Evolutionary conservation across 1,284 basidiomycete species (phyloP), one percentile per base, ranked within the genome.

Genomic region (Mycena citricolor): DNA sequence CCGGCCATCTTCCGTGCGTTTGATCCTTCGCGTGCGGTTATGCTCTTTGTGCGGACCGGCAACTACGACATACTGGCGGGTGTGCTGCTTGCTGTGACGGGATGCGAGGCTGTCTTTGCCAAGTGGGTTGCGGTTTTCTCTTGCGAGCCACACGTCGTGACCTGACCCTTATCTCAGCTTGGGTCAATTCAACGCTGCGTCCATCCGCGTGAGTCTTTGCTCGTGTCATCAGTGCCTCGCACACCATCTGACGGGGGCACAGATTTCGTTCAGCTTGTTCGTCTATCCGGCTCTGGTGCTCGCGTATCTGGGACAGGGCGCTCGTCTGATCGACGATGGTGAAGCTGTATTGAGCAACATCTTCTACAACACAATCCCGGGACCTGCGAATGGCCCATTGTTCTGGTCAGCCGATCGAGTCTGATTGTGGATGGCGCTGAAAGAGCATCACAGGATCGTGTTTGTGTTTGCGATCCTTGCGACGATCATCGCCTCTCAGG

Each of bases 261-360:
- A 75, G 75, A 61, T 72, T 22, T 81, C 71, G 0, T 85, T 86
- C 54, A 57, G 63, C 13, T 55, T 42, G 16, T 66, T 80, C 39
- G 76, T 79, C 0, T 84, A 81, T 55, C 83, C 83, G 2, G 70
- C 74, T 7, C 66, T 87, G n/a, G 47, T 81, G 1, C 64, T 86
- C 0, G 78, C 79, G 4, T 85, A 85, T 54, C 73, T 85, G 20
- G 84, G 83, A 1, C 83, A 87, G 63, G 83, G 83, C 11, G 79
- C 83, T 10, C 66, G 72, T 4, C 62, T 86, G 21, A 76, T 85
- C 40, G 47, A 54, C 1, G 69, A 79, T 43, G 74, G 76, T 4
- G 69, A 71, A 8, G 50, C 39, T 0, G 73, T 83, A 8, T 54
- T 85, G 4, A 20, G 51, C 0, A 81, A 82, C 49, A 62, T 84